Evolutionary conservation across 2,329 filamentous ascomycete species (phyloP), one percentile per base, ranked within the genome.

Genomic region (Cordyceps javanica): DNA sequence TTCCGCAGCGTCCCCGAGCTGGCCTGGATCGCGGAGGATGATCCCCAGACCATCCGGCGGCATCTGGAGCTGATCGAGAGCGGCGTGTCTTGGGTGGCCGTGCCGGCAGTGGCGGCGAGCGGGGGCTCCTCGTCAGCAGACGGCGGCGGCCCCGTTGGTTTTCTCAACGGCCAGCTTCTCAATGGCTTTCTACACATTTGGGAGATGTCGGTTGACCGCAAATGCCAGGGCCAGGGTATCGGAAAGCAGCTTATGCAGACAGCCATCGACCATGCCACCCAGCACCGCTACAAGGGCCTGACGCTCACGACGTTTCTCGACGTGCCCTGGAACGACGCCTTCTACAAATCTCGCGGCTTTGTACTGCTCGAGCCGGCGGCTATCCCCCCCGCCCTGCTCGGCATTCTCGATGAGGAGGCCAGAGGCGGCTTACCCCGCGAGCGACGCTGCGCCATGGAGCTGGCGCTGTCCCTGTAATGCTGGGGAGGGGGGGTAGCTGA

Each of bases 271-370:
- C 39, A 60, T 16, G 51, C 55, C 49, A 41, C 26, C 2, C 38
- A 26, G 26, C 39, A 23, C 16, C 19, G 5, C 9, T 54, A 42
- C 44, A 39, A 21, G 2, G 58, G 42, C 16, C 26, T 60, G 8
- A 61, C 55, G 26, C 48, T 61, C 21, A 61, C 60, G 16, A 61
- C 59, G n/a, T 61, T 59, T 25, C 51, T 53, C 8, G 41, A 58
- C 25, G 51, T 61, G 30, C 60, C 58, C 3, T 61, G 60, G 60
- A 61, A 59, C 36, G 60, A 60, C 2, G 36, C 16, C n/a, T 61
- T 61, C 13, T 61, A 60, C 42, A 30, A 44, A 14, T 39, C 58
- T 1, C 34, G 51, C n/a, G 58, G 58, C 11, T 61, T 60, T 19
- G 5, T n/a, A 11, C n/a, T 58, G 6, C n/a, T 58, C n/a, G 14